Base-by-base conservation (phyloP, 73 alveolate genomes). In the Paramecium primaurelia region DNA sequence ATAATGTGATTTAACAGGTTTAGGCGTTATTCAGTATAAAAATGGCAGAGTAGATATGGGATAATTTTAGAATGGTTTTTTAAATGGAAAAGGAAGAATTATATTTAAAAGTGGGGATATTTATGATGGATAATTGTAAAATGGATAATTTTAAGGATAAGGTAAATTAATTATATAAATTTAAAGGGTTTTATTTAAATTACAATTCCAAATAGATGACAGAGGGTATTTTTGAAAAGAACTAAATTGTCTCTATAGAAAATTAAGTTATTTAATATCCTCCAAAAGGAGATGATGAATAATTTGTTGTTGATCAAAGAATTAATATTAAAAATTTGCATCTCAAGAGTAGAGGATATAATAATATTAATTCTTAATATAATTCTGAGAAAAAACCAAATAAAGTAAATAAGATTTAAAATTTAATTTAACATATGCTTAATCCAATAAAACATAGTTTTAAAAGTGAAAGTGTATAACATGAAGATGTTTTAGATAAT, bases 21-120 rank as follows among this genome's bases (percentile, higher is more conserved):
- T 80, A 49, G 91, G 91, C 0, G 91, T 36, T 18, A 80, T 80
- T 45, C 14, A 40, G 8, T 80, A 80, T 49, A 42, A 20, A 16
- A 80, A 47, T 80, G 75, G 77, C 0, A 40, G 91, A 80, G 42
- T 80, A 12, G 91, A 80, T 80, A 44, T 80, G 44, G 91, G 91
- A 18, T 80, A 14, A 6, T 80, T 80, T 44, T 45, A 80, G 91
- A 80, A 80, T 80, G 91, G 91, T 20, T 80, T 73, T 1, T 47
- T 80, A 36, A 80, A 80, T 49, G 91, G 91, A 22, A 47, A 47
- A 10, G 91, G 91, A 18, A 80, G 91, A 12, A 80, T 80, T 2
- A 80, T 80, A 45, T 80, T 80, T 22, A 80, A 80, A 25, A 32
- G 64, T 80, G 91, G 91, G 12, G 91, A 80, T 47, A 80, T 80